Evolutionary conservation across 345 rosid species (phyloP).

Genomic region (Melastoma malabathricum): DNA sequence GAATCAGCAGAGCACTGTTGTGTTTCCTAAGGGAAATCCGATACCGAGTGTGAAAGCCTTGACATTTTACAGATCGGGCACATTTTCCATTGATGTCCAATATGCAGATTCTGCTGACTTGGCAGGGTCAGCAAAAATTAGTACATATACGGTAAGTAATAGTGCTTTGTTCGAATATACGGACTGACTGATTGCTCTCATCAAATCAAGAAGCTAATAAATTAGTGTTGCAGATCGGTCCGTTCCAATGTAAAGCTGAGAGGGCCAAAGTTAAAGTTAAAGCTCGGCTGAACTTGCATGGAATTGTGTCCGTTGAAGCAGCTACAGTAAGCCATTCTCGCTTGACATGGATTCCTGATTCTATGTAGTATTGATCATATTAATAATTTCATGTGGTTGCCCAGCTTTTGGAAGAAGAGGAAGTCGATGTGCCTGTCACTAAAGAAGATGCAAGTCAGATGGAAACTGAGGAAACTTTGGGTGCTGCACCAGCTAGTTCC

Average conservation of each 20-base stretch:
- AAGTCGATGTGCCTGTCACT: slow-evolving; percentile 63
- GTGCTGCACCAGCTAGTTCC: slow-evolving; percentile 28
- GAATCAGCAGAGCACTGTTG: slow-evolving; percentile 65
- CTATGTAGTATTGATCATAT: too few relatives aligned
- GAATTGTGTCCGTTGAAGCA: slow-evolving; percentile 72
- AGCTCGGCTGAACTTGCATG: slow-evolving; percentile 81
- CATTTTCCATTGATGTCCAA: slow-evolving; percentile 72
- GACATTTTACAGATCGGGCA: slow-evolving; percentile 66
- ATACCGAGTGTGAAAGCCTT: slow-evolving; percentile 81
- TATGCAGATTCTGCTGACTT: slow-evolving; percentile 50
- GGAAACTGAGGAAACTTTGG: slow-evolving; percentile 49
- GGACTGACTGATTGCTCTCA: too few relatives aligned
- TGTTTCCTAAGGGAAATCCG: slow-evolving; percentile 82
- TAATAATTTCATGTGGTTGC: not conserved
- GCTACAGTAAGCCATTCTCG: slow-evolving; percentile 53
- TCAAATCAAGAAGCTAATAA: too few relatives aligned
- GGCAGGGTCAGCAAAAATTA: slow-evolving; percentile 65
- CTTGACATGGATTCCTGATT: too few relatives aligned
- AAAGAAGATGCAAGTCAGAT: slow-evolving; percentile 53
- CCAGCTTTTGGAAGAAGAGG: slow-evolving; percentile 95
- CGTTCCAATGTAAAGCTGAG: slow-evolving; percentile 77
- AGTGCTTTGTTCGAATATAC: too few relatives aligned
- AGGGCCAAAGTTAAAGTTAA: slow-evolving; percentile 85
- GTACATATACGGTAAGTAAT: slow-evolving; percentile 53
- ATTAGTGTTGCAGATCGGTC: slow-evolving; percentile 57